phyloP scores from a whole-genome alignment of 495 filamentous ascomycete genomes.

The Cercophora scortea region DNA sequence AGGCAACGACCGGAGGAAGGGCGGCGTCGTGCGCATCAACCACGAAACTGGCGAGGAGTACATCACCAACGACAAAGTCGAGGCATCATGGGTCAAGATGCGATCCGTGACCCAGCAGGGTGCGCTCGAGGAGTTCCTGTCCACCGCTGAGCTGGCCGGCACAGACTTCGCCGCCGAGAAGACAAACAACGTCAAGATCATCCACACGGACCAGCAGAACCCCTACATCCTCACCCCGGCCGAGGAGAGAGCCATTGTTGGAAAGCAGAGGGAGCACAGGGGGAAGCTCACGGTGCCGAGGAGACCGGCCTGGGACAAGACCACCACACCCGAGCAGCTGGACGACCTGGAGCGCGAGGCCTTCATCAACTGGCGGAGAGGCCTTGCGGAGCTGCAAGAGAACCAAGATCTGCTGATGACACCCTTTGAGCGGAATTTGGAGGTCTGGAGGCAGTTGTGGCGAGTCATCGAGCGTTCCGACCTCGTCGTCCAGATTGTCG shows the following conservation, averaged over 20 bases:
- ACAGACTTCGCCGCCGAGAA: conserved; percentile 99
- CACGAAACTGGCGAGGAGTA: conserved; percentile 57
- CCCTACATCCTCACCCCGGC: conserved; percentile 82
- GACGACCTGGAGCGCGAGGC: conserved; percentile 72
- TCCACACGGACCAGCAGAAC: conserved; percentile 90
- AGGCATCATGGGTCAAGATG: conserved; percentile 91
- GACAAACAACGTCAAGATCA: conserved; percentile 97
- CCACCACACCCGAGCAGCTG: conserved; percentile 73
- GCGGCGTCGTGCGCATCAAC: conserved; percentile 53
- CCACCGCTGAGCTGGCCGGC: conserved; percentile 86
- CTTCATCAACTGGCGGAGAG: conserved; percentile 83
- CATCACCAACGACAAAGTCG: conserved; percentile 64
- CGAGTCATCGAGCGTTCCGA: conserved; percentile 96
- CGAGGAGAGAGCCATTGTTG: conserved; percentile 70
- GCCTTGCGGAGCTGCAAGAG: conserved; percentile 87
- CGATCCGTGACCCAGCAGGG: conserved; percentile 96
- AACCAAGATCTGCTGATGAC: conserved; percentile 93
- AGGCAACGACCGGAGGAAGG: conserved; percentile 54
- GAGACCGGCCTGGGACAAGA: conserved; percentile 78
- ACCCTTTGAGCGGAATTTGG: conserved; percentile 94
- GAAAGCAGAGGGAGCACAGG: conserved; percentile 76
- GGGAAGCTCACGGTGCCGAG: conserved; percentile 78
- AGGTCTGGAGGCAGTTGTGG: conserved; percentile 98
- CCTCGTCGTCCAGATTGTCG: conserved; percentile 95
- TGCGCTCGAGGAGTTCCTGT: conserved; percentile 69